A percentile compares a stretch with the other conserved stretches of the same genome.
phyloP scores from a whole-genome alignment of 345 rosid genomes.

The Iberis pinnata region DNA sequence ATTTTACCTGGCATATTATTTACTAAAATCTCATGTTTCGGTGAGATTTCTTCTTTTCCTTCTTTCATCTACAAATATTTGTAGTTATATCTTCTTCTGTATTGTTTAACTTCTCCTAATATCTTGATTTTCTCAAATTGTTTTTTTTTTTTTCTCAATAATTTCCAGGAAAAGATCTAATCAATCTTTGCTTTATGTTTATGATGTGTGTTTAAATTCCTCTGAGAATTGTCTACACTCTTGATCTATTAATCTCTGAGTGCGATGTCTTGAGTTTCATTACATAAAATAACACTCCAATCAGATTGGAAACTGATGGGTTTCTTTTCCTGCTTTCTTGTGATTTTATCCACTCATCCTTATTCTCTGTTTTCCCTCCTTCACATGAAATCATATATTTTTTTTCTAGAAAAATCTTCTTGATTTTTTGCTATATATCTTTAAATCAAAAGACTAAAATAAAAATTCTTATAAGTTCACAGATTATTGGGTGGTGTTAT shows the following conservation, averaged over 20 bases:
- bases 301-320: slow-evolving; percentile 21
- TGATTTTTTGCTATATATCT: neutral
- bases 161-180: neutral
- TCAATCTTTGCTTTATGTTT: slow-evolving; percentile 7
- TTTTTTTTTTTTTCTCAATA: neutral
- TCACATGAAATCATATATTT: slow-evolving; percentile 54
- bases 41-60: neutral
- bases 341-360: slow-evolving; percentile 20
- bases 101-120: slow-evolving; percentile 2
- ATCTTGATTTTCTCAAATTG: no score
- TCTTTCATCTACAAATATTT: neutral
- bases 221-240: neutral
- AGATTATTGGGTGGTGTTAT: slow-evolving; percentile 35
- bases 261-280: slow-evolving; percentile 10
- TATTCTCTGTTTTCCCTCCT: slow-evolving; percentile 29
- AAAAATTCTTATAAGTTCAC: slow-evolving; percentile 6
- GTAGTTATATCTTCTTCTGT: neutral
- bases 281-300: slow-evolving; percentile 31
- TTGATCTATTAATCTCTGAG: slow-evolving; percentile 8
- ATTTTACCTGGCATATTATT: no score
- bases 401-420: slow-evolving; percentile 10
- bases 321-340: slow-evolving; percentile 4
- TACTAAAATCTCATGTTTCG: slow-evolving; percentile 15
- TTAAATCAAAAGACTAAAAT: no score
- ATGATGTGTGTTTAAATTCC: slow-evolving; percentile 14